Evolutionary conservation across 371 early-diverging fungal species (phyloP), one percentile per base, ranked within the genome.

Genomic region (Dentiscutata heterogama): DNA sequence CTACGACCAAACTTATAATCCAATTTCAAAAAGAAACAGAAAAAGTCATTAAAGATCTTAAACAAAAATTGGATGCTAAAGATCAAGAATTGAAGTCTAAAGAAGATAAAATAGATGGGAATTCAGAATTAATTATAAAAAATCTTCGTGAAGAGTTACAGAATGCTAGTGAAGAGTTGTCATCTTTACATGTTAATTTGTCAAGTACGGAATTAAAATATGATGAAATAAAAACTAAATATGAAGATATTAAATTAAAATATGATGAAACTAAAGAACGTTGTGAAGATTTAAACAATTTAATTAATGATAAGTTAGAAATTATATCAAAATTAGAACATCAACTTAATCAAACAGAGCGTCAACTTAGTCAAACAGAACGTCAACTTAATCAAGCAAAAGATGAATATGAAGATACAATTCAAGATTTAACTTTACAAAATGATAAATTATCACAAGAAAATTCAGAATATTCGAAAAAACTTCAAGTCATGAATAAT

Each of bases 1-100:
- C 3, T 18, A 73, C 46, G 8, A 51, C 13, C 25, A 73, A 51
- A n/a, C 27, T 53, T 18, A 53, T 51, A 29, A 8, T 18, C 13
- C 8, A 50, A 22, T 73, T 53, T 25, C 51, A 73, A 50, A 35
- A 75, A 58, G 39, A 75, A 54, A 54, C 60, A 18, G 75, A 58
- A 56, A 54, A 75, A 3, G 18, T 29, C 18, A 29, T 75, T 56
- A 56, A 53, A 6, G 75, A 72, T 51, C 50, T 72, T 10, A 72
- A 72, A 72, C 11, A 31, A 29, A 58, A 75, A 54, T 25, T 75
- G 31, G 20, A 58, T 35, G 75, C 7, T 35, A 75, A 56, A 22
- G 10, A 46, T 8, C 46, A 46, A 46, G 0, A 14, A 58, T 58
- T 22, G 1, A 58, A 22, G 20, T 2, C 58, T 58, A n/a, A 58